These are phyloP conservation scores for Cicer pinnatifidum DNA, from an alignment of 306 rosid genomes.

Conservation along the genomic window DNA sequence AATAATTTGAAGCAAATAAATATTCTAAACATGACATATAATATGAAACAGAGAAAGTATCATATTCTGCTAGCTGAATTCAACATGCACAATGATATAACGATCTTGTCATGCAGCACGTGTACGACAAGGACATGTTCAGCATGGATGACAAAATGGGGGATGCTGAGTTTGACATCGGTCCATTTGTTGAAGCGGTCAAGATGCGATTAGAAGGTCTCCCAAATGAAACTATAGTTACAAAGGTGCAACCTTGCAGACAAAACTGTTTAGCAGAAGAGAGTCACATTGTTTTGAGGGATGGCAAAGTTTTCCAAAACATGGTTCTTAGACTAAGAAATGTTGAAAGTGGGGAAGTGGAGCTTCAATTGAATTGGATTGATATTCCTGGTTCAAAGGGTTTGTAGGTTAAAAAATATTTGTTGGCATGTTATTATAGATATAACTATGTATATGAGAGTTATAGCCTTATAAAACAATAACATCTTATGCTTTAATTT, in stretches of 20 bases:
- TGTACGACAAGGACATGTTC: conserved; percentile 74
- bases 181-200: conserved; percentile 54
- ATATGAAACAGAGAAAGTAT: too few relatives aligned
- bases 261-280: conserved; percentile 77
- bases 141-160: conserved; percentile 87
- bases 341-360: conserved; percentile 82
- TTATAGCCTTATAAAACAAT: conserved; percentile 10
- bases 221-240: conserved; percentile 57
- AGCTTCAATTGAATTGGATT: conserved; percentile 76
- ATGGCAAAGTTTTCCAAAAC: conserved; percentile 62
- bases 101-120: conserved; percentile 52
- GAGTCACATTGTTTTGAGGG: conserved; percentile 61
- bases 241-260: conserved; percentile 58
- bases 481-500: not conserved
- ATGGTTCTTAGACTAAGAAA: conserved; percentile 73
- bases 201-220: conserved; percentile 52
- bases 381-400: conserved; percentile 69
- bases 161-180: conserved; percentile 71
- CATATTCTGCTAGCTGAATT: not conserved
- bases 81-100: not conserved
- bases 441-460: not conserved
- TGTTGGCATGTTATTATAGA: not conserved
- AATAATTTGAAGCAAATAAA: not conserved
- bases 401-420: conserved; percentile 38
- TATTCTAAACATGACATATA: not conserved